Percentiles rank a stretch among this genome's conserved stretches.
Conservation (phyloP, 305 asterid genomes). For the Fraxinus dipetala region DNA sequence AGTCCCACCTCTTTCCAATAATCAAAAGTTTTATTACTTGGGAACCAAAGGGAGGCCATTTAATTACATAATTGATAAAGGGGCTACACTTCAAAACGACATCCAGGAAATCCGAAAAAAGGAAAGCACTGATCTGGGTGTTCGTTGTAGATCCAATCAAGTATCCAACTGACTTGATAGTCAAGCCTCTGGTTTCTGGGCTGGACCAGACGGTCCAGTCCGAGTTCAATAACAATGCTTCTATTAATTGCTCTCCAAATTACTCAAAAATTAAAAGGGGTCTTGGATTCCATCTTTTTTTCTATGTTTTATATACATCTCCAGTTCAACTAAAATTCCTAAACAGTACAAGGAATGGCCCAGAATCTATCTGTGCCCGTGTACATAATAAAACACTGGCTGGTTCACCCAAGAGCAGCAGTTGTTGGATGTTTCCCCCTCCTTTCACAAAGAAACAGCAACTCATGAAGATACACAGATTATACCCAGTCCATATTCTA, state of each 20-base stretch:
- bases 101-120: neutral
- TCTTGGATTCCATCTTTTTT: neutral
- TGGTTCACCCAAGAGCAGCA: neutral
- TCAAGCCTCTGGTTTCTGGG: neutral
- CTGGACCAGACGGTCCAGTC: neutral
- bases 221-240: neutral
- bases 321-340: neutral
- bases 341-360: neutral
- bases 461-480: neutral
- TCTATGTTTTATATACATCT: neutral
- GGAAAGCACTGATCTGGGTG: neutral
- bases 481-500: neutral
- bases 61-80: neutral
- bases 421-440: neutral
- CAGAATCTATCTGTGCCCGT: neutral
- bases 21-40: neutral
- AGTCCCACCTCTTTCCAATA: neutral
- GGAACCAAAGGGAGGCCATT: neutral
- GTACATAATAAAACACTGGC: neutral
- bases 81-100: neutral
- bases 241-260: neutral
- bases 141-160: neutral
- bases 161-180: neutral
- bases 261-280: neutral
- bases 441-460: neutral